A percentile compares a stretch with the other conserved stretches of the same genome.
Evolutionary conservation across 345 rosid species (phyloP).

Genomic region (Arabis hirsuta): DNA sequence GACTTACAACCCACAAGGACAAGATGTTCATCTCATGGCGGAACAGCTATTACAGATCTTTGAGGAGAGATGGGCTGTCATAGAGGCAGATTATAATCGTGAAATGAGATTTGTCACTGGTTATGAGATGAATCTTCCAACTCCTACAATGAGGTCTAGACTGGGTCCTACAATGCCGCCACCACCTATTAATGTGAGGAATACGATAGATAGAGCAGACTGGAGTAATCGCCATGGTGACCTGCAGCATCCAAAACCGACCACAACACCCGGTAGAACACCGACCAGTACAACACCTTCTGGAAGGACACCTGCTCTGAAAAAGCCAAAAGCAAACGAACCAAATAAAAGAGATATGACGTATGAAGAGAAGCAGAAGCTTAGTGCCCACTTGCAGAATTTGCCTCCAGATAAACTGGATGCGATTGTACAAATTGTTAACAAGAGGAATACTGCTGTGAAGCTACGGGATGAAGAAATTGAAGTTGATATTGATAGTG

Average conservation of each 20-base stretch:
- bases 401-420: slow-evolving; percentile 94
- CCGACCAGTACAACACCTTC: slow-evolving; percentile 72
- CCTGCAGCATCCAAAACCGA: slow-evolving; percentile 49
- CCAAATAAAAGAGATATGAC: slow-evolving; percentile 97
- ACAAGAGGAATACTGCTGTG: slow-evolving; percentile 84
- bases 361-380: slow-evolving; percentile 96
- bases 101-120: slow-evolving; percentile 61
- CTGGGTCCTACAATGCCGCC: slow-evolving; percentile 61
- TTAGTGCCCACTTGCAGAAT: slow-evolving; percentile 85
- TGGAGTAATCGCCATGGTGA: slow-evolving; percentile 62
- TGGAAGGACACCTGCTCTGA: slow-evolving; percentile 79
- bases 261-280: slow-evolving; percentile 59
- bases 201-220: slow-evolving; percentile 76
- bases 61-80: slow-evolving; percentile 85
- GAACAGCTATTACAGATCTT: slow-evolving; percentile 66
- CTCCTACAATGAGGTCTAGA: slow-evolving; percentile 61
- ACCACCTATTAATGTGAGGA: slow-evolving; percentile 77
- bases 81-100: slow-evolving; percentile 79
- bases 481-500: slow-evolving; percentile 96
- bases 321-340: slow-evolving; percentile 98
- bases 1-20: slow-evolving; percentile 95
- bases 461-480: slow-evolving; percentile 88
- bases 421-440: slow-evolving; percentile 89
- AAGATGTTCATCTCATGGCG: slow-evolving; percentile 97
- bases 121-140: slow-evolving; percentile 63